Evolutionary conservation across 768 basidiomycete genomes (phyloP), one percentile per base, ranked within the genome.

Genomic region (Suillus decipiens): DNA sequence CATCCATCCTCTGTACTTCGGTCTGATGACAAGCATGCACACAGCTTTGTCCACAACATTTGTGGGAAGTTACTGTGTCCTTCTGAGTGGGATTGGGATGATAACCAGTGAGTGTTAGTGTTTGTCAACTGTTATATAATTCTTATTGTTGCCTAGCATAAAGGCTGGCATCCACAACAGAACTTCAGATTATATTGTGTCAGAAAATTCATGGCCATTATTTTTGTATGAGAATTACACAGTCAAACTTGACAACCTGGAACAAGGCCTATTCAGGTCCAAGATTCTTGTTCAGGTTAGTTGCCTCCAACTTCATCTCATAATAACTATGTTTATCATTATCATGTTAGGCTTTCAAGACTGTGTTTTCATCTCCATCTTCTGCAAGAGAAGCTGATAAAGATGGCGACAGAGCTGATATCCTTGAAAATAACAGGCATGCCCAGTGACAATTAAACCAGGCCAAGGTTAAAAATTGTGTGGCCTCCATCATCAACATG

Each of bases 181-280:
- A 24, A 24, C 65, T 33, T 56, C 50, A 1, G 62, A 64, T 3
- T 67, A 37, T 41, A 33, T 50, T 11, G 43, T 65, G 0, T 67
- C 66, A 1, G 64, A 64, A 15, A 47, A 62, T 22, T 62, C 45
- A 1, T 68, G 68, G 66, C 66, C 63, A 19, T 12, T 43, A 2
- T n/a, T 43, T 4, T 8, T 43, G 0, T 43, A 43, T 3, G 42
- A 43, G 19, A n/a, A n/a, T n/a, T n/a, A n/a, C n/a, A n/a, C n/a
- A n/a, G n/a, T n/a, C n/a, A n/a, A n/a, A n/a, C n/a, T n/a, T n/a
- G 6, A n/a, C 19, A 10, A 43, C 3, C 42, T 43, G 0, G 3
- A 43, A 3, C 3, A n/a, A 19, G 42, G 42, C 4, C 8, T 43
- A 3, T 8, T 43, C 1, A 43, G 9, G 19, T 43, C 9, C 0